A percentile compares a stretch with the other conserved stretches of the same genome.
These are phyloP conservation scores for Trypanosoma melophagium DNA, from an alignment of 208 protist genomes.

Conservation along the genomic window DNA sequence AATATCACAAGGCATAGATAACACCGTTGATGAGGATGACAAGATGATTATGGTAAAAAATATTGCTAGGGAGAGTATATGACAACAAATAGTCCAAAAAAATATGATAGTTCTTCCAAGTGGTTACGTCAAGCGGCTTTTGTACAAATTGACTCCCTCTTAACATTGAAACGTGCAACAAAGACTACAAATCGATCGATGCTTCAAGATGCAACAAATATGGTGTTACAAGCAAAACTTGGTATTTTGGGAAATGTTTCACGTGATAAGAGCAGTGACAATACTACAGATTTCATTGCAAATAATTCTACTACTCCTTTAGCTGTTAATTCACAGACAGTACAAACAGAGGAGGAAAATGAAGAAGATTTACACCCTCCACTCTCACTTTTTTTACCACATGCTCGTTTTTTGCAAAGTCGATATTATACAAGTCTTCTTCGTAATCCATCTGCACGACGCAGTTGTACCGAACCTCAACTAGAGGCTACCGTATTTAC, in stretches of 20 bases:
- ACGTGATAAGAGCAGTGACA: not conserved
- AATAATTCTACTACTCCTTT: not conserved
- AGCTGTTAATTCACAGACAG: not conserved
- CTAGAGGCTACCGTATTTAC: slow-evolving; percentile 31
- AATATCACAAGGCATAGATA: not conserved
- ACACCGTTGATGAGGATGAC: not conserved
- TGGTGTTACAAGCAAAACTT: slow-evolving; percentile 7
- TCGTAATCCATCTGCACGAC: slow-evolving; percentile 6
- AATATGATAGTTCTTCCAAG: slow-evolving; percentile 15
- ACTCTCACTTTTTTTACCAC: slow-evolving; percentile 28
- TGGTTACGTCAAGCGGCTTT: slow-evolving; percentile 18
- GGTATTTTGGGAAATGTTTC: not conserved
- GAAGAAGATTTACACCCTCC: slow-evolving; percentile 10
- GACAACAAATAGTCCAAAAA: slow-evolving; percentile 6
- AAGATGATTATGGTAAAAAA: slow-evolving; percentile 17
- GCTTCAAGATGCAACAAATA: not conserved
- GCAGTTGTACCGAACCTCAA: slow-evolving; percentile 19
- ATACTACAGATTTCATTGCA: slow-evolving; percentile 1
- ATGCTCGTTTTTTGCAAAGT: slow-evolving; percentile 21
- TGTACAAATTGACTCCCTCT: slow-evolving; percentile 4
- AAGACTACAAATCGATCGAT: slow-evolving; percentile 1
- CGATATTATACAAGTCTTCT: slow-evolving; percentile 24
- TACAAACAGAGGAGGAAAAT: not conserved
- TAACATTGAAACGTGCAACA: not conserved
- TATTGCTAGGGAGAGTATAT: slow-evolving; percentile 32